Conservation (phyloP, 2,329 filamentous ascomycete species). For the Cercospora brassicicola region DNA sequence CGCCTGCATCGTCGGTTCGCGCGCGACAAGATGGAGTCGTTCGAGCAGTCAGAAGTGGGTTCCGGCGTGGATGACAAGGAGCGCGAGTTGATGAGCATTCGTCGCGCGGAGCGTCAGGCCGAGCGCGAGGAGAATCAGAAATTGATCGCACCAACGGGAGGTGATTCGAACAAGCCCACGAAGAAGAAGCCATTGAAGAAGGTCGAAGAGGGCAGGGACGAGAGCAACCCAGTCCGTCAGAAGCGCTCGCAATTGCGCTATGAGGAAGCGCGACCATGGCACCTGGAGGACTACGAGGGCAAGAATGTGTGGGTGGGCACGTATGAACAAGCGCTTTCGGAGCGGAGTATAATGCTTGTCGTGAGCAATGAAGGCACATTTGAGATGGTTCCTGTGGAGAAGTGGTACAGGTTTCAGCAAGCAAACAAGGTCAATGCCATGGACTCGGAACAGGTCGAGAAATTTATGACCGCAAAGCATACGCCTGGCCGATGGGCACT, state of each 20-base stretch:
- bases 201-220: slow-evolving; percentile 78
- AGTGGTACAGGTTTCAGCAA: slow-evolving; percentile 86
- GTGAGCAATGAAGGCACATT: slow-evolving; percentile 69
- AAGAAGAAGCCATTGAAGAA: slow-evolving; percentile 69
- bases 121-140: slow-evolving; percentile 84
- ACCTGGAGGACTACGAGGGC: slow-evolving; percentile 92
- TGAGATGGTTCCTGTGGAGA: slow-evolving; percentile 86
- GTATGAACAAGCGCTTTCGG: slow-evolving; percentile 85
- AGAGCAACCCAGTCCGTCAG: slow-evolving; percentile 72
- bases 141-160: slow-evolving; percentile 83
- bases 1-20: slow-evolving; percentile 87
- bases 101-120: slow-evolving; percentile 75
- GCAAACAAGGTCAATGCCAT: slow-evolving; percentile 65
- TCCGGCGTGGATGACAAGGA: slow-evolving; percentile 63
- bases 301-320: slow-evolving; percentile 92
- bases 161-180: slow-evolving; percentile 57
- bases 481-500: slow-evolving; percentile 80
- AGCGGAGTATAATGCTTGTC: slow-evolving; percentile 75
- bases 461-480: slow-evolving; percentile 74
- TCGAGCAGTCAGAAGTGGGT: slow-evolving; percentile 34
- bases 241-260: slow-evolving; percentile 68
- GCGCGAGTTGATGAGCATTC: slow-evolving; percentile 57
- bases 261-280: slow-evolving; percentile 94
- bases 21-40: slow-evolving; percentile 56
- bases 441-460: slow-evolving; percentile 81